These are phyloP conservation scores for Stygiomarasmius scandens DNA, from an alignment of 1,284 basidiomycete genomes.

Conservation along the genomic window DNA sequence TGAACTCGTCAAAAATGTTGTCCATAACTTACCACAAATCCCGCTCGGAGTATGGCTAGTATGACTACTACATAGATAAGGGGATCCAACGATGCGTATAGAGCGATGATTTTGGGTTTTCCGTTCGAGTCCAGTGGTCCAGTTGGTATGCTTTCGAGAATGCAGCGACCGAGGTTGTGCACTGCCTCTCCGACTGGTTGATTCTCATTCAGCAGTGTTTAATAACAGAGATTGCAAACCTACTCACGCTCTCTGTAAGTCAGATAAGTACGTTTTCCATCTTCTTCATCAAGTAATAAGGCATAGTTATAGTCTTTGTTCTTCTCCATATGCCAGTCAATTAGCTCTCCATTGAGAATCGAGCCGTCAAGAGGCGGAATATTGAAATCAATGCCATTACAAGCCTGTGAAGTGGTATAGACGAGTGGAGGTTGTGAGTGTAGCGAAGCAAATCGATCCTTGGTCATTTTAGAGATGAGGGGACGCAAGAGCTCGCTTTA, in stretches of 20 bases:
- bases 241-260: neutral
- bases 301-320: neutral
- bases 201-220: neutral
- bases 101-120: neutral
- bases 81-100: constrained; percentile 21
- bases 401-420: neutral
- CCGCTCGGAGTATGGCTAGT: constrained; percentile 32
- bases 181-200: neutral
- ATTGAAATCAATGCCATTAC: neutral
- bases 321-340: neutral
- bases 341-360: neutral
- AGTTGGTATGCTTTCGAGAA: neutral
- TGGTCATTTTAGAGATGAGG: neutral
- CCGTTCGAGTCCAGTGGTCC: neutral
- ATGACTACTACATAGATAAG: constrained; percentile 34
- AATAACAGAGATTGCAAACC: neutral
- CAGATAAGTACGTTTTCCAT: neutral
- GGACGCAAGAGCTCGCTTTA: no score
- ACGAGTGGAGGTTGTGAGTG: neutral
- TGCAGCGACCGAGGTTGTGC: neutral
- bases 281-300: neutral
- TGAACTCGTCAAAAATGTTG: neutral
- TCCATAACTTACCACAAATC: constrained; percentile 24
- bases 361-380: neutral
- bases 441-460: neutral